Evolutionary conservation across 805 yeast genomes (phyloP), one percentile per base, ranked within the genome.

Genomic region (Ogataea chonburiensis): DNA sequence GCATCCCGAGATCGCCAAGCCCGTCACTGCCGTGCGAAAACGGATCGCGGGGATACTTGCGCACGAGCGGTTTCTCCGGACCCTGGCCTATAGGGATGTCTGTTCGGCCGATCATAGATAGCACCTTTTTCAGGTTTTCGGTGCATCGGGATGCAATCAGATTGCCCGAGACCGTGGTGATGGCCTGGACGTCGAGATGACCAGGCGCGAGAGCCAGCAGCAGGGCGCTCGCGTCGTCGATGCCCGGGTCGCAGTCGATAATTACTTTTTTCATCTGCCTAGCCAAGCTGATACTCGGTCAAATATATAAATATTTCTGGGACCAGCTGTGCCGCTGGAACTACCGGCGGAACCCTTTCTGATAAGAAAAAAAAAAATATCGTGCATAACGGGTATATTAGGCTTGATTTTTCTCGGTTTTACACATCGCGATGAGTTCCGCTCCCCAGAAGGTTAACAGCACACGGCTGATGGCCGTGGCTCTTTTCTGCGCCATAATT

Each of bases 221-320:
- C 14, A 53, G 21, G 6, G 58, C 58, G 5, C 51, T 30, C 7
- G 56, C 50, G 34, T 53, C 58, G 34, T 53, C 56, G 33, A 52
- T 53, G 12, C 58, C 58, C 11, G 56, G 58, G 30, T 53, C 58
- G 36, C 54, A 48, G 28, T 53, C 58, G n/a, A 53, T 52, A 18
- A 52, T 40, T 7, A 46, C 53, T 21, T 50, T 50, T 18, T 37
- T 17, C 39, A 35, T 35, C n/a, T 5, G 11, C 15, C n/a, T n/a
- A n/a, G n/a, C n/a, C n/a, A n/a, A n/a, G n/a, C n/a, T n/a, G n/a
- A n/a, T n/a, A n/a, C n/a, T n/a, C n/a, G n/a, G n/a, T n/a, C n/a
- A n/a, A n/a, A n/a, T n/a, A n/a, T n/a, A n/a, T n/a, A n/a, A n/a
- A n/a, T n/a, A n/a, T n/a, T n/a, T n/a, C n/a, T n/a, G n/a, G n/a